A percentile compares a stretch with the other conserved stretches of the same genome.
phyloP scores from a whole-genome alignment of 1,139 yeast species.

The Lodderomyces theae region DNA sequence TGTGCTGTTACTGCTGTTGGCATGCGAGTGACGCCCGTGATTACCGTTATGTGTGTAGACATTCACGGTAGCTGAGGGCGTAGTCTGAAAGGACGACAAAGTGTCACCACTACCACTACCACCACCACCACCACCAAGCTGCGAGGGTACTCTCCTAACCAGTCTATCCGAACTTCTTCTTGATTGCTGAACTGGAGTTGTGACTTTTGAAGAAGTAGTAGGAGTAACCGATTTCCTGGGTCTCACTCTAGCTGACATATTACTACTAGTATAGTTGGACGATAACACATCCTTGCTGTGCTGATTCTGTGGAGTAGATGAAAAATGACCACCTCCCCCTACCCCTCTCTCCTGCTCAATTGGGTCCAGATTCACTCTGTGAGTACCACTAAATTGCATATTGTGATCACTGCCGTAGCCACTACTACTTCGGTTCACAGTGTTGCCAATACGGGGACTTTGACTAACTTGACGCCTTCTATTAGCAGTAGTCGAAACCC shows the following conservation, averaged over 20 bases:
- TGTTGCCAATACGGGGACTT: neutral
- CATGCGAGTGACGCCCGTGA: neutral
- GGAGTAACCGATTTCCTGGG: slow-evolving; percentile 6
- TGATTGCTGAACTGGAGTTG: slow-evolving; percentile 7
- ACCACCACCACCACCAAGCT: neutral
- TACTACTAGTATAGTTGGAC: slow-evolving; percentile 6
- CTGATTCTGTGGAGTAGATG: neutral
- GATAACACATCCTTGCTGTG: slow-evolving; percentile 1
- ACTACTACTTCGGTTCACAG: neutral
- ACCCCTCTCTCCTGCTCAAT: neutral
- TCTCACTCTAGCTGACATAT: slow-evolving; percentile 7
- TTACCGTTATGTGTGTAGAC: neutral
- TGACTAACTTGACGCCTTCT: neutral
- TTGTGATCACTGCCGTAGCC: neutral
- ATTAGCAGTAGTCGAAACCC: neutral
- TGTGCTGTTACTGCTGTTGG: neutral
- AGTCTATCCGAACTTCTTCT: slow-evolving; percentile 3
- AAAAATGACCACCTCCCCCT: slow-evolving; percentile 1
- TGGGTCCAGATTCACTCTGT: neutral
- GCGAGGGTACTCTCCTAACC: neutral
- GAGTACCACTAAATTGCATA: neutral
- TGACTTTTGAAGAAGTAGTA: slow-evolving; percentile 3
- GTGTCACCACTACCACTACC: neutral
- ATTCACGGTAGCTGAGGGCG: neutral
- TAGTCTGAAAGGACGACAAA: neutral